These are phyloP conservation scores for Tremellales sp. DNA, from an alignment of 1,284 basidiomycete genomes.

Conservation along the genomic window DNA sequence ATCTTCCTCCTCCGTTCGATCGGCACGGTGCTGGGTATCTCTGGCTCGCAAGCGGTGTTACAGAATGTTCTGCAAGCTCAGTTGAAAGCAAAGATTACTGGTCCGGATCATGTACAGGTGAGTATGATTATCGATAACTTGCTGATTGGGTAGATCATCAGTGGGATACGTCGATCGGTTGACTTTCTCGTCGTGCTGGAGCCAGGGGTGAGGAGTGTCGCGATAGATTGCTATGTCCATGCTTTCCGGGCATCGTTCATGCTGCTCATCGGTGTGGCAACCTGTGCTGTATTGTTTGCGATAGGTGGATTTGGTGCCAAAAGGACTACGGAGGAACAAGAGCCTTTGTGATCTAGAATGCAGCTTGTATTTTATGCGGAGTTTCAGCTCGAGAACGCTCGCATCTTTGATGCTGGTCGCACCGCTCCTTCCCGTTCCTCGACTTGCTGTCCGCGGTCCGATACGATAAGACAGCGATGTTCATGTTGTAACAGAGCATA, in stretches of 20 bases:
- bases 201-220: conserved; percentile 1
- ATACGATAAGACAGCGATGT: too few relatives aligned
- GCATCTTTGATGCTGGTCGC: too few relatives aligned
- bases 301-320: neutral
- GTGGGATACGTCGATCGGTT: conserved; percentile 15
- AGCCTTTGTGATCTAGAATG: too few relatives aligned
- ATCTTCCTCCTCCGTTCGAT: conserved; percentile 21
- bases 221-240: conserved; percentile 10
- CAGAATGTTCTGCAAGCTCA: conserved; percentile 17
- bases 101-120: conserved; percentile 1
- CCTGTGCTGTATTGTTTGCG: conserved; percentile 3
- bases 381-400: too few relatives aligned
- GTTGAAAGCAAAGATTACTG: conserved; percentile 7
- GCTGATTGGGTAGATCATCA: conserved; percentile 6
- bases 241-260: conserved; percentile 16
- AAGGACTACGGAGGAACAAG: neutral
- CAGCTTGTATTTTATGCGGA: too few relatives aligned
- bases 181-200: conserved; percentile 11
- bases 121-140: neutral
- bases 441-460: too few relatives aligned
- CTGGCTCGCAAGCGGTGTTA: conserved; percentile 21
- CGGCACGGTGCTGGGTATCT: conserved; percentile 18
- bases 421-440: too few relatives aligned
- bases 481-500: too few relatives aligned
- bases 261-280: conserved; percentile 7